These are phyloP conservation scores for Colletotrichum sp. DNA, from an alignment of 2,329 filamentous ascomycete genomes.

Conservation along the genomic window DNA sequence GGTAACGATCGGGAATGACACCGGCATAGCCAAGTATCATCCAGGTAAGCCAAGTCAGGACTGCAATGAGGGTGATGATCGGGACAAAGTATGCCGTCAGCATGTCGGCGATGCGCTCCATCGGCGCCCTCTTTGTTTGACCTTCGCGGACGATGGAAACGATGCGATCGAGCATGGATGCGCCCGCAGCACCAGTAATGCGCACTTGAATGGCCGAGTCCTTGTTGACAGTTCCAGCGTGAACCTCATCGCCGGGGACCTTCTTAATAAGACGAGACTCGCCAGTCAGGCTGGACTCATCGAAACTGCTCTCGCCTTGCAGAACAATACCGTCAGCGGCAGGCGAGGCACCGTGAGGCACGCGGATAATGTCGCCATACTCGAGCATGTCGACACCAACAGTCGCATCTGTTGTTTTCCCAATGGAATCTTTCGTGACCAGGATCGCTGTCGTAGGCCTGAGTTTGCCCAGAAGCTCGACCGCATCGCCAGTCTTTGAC, in stretches of 20 bases:
- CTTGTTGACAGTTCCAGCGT: conserved; percentile 78
- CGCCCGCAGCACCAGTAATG: conserved; percentile 69
- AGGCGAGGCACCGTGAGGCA: conserved; percentile 82
- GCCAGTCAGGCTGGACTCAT: conserved; percentile 89
- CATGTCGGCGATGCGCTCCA: conserved; percentile 75
- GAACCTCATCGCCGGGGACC: conserved; percentile 66
- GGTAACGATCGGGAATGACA: conserved; percentile 59
- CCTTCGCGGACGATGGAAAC: conserved; percentile 79
- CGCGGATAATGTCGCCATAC: conserved; percentile 73
- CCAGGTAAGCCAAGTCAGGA: conserved; percentile 77
- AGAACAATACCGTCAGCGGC: conserved; percentile 79
- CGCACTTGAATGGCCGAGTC: conserved; percentile 65
- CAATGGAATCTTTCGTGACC: conserved; percentile 51
- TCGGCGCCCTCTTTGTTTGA: conserved; percentile 75
- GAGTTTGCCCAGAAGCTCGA: conserved; percentile 79
- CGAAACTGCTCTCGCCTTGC: conserved; percentile 71
- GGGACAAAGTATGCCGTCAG: conserved; percentile 82
- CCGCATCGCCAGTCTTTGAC: conserved; percentile 85
- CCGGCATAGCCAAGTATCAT: conserved; percentile 67
- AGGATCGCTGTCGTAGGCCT: conserved; percentile 79
- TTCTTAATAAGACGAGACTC: conserved; percentile 75
- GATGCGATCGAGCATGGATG: conserved; percentile 82
- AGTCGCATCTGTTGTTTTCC: conserved; percentile 40
- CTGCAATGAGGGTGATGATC: conserved; percentile 70
- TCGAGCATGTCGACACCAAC: conserved; percentile 75